A percentile compares a stretch with the other conserved stretches of the same genome.
Conservation (phyloP, 805 yeast genomes). For the Komagataella ulmi region DNA sequence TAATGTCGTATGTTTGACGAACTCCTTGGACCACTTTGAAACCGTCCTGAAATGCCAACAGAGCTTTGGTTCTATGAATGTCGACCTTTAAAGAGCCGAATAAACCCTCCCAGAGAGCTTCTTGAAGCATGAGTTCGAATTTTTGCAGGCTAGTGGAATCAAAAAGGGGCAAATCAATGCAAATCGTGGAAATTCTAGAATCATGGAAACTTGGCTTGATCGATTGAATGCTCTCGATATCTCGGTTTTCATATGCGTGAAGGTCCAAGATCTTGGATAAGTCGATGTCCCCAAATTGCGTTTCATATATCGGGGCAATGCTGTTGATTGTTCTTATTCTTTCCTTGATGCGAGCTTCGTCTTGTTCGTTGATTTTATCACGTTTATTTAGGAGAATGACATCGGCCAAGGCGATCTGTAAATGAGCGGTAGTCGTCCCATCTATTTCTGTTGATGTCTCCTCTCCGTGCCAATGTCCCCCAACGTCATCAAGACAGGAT, state of each 20-base stretch:
- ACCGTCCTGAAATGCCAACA: constrained; percentile 29
- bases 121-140: constrained; percentile 55
- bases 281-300: constrained; percentile 67
- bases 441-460: constrained; percentile 10
- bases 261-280: constrained; percentile 57
- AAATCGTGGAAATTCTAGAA: constrained; percentile 39
- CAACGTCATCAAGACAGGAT: constrained; percentile 54
- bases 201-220: constrained; percentile 26
- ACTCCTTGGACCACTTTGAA: constrained; percentile 80
- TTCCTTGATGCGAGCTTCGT: constrained; percentile 15
- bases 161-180: constrained; percentile 30
- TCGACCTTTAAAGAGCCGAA: constrained; percentile 31
- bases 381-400: constrained; percentile 66
- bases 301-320: constrained; percentile 50
- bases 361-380: constrained; percentile 31
- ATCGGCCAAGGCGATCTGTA: constrained; percentile 88
- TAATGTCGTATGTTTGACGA: constrained; percentile 78
- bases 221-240: constrained; percentile 10
- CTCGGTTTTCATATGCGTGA: constrained; percentile 54
- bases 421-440: constrained; percentile 61
- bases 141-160: constrained; percentile 21
- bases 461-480: constrained; percentile 56
- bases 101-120: constrained; percentile 57
- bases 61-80: constrained; percentile 75
- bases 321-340: constrained; percentile 47